Conservation (phyloP, 169 alveolate genomes). For the Babesia divergens region DNA sequence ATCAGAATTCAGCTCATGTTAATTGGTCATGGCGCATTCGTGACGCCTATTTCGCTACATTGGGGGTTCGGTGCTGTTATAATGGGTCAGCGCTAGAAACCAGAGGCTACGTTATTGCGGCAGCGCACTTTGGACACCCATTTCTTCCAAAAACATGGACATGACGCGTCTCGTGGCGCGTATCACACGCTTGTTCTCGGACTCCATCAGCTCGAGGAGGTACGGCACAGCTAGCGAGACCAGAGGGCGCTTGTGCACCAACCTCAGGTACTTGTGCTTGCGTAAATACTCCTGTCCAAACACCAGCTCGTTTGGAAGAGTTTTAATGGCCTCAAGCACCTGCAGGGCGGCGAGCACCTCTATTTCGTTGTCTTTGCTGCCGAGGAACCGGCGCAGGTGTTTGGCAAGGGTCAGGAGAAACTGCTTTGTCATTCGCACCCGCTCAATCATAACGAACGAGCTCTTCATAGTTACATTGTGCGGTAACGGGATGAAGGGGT, state of each 20-base stretch:
- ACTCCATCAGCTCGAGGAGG: conserved; percentile 20
- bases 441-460: not conserved
- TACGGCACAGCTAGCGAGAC: conserved; percentile 17
- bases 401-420: conserved; percentile 12
- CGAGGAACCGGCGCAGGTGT: conserved; percentile 10
- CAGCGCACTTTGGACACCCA: conserved; percentile 27
- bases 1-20: no score
- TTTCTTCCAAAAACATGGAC: conserved; percentile 24
- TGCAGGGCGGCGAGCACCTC: conserved; percentile 42
- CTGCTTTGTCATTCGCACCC: conserved; percentile 10
- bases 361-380: conserved; percentile 18
- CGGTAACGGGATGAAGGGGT: conserved; percentile 12
- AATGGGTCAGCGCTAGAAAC: no score
- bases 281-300: conserved; percentile 3
- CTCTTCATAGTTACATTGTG: not conserved
- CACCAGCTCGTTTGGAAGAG: conserved; percentile 24
- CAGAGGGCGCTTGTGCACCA: conserved; percentile 8
- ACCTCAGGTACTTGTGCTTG: conserved; percentile 11
- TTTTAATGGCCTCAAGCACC: conserved; percentile 17
- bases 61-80: no score
- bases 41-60: no score
- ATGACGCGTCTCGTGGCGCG: conserved; percentile 12
- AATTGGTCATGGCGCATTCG: no score
- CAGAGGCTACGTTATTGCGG: not conserved
- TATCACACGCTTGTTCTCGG: conserved; percentile 25